A percentile compares a stretch with the other conserved stretches of the same genome.
These are phyloP conservation scores for Puccinia triticina DNA, from an alignment of 1,284 basidiomycete species.

Conservation along the genomic window DNA sequence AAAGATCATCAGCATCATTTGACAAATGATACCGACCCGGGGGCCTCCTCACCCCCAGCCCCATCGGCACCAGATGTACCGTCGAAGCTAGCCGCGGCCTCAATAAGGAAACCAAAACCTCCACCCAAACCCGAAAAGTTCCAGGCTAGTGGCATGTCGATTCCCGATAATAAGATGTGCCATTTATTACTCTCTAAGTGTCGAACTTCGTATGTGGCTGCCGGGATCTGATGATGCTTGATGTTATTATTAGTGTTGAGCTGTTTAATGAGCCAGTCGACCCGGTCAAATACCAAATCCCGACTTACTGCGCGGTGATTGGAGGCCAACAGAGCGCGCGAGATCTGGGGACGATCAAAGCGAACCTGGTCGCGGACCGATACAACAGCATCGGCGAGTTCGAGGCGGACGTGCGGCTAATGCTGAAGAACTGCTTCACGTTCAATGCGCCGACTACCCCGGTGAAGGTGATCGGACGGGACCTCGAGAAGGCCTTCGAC, in stretches of 20 bases:
- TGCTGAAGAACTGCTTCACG: too few relatives aligned
- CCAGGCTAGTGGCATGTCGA: constrained; percentile 77
- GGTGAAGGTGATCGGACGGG: too few relatives aligned
- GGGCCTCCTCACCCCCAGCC: neutral
- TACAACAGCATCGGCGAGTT: constrained; percentile 76
- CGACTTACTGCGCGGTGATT: too few relatives aligned
- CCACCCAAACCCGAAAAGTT: constrained; percentile 67
- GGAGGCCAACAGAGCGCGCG: too few relatives aligned
- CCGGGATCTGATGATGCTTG: constrained; percentile 56
- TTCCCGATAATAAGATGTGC: constrained; percentile 78
- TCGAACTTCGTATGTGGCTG: constrained; percentile 58
- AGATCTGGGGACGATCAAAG: constrained; percentile 79
- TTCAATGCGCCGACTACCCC: too few relatives aligned
- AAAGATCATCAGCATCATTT: constrained; percentile 29
- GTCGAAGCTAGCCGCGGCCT: constrained; percentile 54
- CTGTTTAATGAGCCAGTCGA: too few relatives aligned
- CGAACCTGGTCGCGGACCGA: constrained; percentile 78
- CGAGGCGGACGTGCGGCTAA: too few relatives aligned
- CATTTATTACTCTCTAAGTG: constrained; percentile 58
- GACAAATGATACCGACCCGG: constrained; percentile 8
- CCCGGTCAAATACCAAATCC: too few relatives aligned
- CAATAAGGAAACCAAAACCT: constrained; percentile 59
- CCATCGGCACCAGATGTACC: constrained; percentile 37
- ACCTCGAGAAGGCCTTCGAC: too few relatives aligned
- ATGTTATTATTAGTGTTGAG: neutral